Conservation (phyloP, 2,329 filamentous ascomycete genomes). For the Endoconidiophora laricicola region DNA sequence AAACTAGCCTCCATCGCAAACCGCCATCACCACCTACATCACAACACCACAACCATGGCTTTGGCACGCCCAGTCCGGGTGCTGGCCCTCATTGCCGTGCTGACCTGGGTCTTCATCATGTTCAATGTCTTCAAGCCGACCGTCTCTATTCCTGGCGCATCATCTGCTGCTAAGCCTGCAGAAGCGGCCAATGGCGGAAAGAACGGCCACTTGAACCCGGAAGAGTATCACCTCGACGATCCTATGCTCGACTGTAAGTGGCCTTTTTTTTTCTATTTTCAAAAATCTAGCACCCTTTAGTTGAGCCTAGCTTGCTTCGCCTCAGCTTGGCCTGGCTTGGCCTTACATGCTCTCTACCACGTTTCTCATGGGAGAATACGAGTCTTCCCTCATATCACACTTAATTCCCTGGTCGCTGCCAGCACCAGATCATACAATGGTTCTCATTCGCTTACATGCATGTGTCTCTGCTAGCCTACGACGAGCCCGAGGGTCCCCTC, state of each 20-base stretch:
- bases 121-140: slow-evolving; percentile 54
- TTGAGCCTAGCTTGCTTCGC: too few relatives aligned
- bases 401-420: slow-evolving; percentile 13
- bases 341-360: background rate
- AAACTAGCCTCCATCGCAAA: background rate
- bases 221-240: slow-evolving; percentile 53
- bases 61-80: slow-evolving; percentile 72
- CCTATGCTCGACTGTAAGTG: slow-evolving; percentile 72
- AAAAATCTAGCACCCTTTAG: too few relatives aligned
- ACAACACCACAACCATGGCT: slow-evolving; percentile 43
- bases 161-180: slow-evolving; percentile 15
- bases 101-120: slow-evolving; percentile 64
- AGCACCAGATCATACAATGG: slow-evolving; percentile 8
- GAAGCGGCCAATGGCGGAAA: background rate
- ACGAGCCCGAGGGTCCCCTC: slow-evolving; percentile 65
- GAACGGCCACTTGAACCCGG: slow-evolving; percentile 14
- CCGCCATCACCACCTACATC: slow-evolving; percentile 9
- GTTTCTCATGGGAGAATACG: too few relatives aligned
- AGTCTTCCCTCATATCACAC: background rate
- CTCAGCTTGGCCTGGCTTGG: background rate
- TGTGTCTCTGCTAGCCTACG: slow-evolving; percentile 41
- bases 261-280: background rate
- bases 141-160: slow-evolving; percentile 24
- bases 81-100: slow-evolving; percentile 52
- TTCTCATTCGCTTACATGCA: too few relatives aligned